phyloP scores from a whole-genome alignment of 257 asterid genomes.

The Haberlea rhodopensis region DNA sequence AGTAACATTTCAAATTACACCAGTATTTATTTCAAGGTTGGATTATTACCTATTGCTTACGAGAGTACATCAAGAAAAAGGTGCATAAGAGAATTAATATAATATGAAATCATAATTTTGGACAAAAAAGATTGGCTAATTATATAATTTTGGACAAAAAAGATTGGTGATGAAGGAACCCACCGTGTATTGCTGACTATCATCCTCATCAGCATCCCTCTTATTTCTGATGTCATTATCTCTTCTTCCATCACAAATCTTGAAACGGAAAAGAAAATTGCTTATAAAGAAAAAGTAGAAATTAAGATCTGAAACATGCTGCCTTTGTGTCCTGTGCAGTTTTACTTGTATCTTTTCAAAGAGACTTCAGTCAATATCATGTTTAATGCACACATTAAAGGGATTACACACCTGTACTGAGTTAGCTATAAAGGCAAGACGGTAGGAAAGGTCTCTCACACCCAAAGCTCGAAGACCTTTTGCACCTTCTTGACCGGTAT shows the following conservation, averaged over 20 bases:
- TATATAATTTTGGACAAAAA: neutral
- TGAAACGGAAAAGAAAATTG: constrained; percentile 16
- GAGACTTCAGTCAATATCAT: neutral
- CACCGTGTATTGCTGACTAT: constrained; percentile 65
- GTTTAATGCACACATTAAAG: neutral
- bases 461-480: constrained; percentile 95
- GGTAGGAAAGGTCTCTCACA: constrained; percentile 89
- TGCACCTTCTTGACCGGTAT: constrained; percentile 78
- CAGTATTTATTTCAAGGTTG: neutral
- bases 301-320: neutral
- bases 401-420: constrained; percentile 71
- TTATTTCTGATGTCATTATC: constrained; percentile 62
- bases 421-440: constrained; percentile 93
- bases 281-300: constrained; percentile 10
- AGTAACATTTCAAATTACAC: constrained; percentile 1
- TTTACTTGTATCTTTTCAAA: neutral
- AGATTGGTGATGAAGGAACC: constrained; percentile 24
- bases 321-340: neutral
- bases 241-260: constrained; percentile 89
- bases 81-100: neutral
- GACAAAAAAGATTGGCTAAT: neutral
- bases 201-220: constrained; percentile 81
- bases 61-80: neutral
- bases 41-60: neutral
- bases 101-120: neutral